Conservation (phyloP, 2,329 filamentous ascomycete species). For the Hypoxylon sp. region DNA sequence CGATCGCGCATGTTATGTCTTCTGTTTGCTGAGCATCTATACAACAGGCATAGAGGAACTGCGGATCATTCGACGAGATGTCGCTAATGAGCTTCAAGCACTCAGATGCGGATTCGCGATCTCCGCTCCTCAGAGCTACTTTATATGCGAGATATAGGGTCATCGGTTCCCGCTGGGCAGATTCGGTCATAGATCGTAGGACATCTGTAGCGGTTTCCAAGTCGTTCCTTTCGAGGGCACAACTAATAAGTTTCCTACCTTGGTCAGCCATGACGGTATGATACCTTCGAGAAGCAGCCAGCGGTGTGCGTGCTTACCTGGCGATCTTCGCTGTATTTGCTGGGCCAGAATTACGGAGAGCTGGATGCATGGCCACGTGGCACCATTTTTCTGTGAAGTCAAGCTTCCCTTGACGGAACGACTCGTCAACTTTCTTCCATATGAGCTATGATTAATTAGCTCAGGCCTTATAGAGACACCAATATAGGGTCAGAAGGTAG, state of each 20-base stretch:
- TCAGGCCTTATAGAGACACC: neutral
- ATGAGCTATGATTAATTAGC: conserved; percentile 64
- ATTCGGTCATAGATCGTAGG: conserved; percentile 67
- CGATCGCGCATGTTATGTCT: conserved; percentile 67
- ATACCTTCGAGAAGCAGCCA: neutral
- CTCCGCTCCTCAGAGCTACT: conserved; percentile 66
- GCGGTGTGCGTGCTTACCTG: conserved; percentile 66
- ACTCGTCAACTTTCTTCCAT: conserved; percentile 79
- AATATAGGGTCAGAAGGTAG: too few relatives aligned
- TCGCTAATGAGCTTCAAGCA: conserved; percentile 70
- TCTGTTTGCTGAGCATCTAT: conserved; percentile 75
- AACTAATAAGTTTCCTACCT: conserved; percentile 75
- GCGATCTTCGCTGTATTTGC: conserved; percentile 73
- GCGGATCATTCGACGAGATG: conserved; percentile 60
- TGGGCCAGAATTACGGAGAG: conserved; percentile 73
- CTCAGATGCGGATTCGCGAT: conserved; percentile 66
- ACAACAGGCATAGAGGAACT: conserved; percentile 81
- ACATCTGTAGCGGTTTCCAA: conserved; percentile 61
- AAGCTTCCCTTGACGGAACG: conserved; percentile 61
- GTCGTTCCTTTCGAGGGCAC: conserved; percentile 68
- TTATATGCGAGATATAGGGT: conserved; percentile 82
- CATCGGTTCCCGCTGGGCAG: conserved; percentile 66
- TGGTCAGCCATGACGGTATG: conserved; percentile 32
- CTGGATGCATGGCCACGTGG: conserved; percentile 67
- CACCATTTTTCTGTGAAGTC: conserved; percentile 75